Conservation (phyloP, 1,284 basidiomycete genomes). For the Tilletia walkeri region DNA sequence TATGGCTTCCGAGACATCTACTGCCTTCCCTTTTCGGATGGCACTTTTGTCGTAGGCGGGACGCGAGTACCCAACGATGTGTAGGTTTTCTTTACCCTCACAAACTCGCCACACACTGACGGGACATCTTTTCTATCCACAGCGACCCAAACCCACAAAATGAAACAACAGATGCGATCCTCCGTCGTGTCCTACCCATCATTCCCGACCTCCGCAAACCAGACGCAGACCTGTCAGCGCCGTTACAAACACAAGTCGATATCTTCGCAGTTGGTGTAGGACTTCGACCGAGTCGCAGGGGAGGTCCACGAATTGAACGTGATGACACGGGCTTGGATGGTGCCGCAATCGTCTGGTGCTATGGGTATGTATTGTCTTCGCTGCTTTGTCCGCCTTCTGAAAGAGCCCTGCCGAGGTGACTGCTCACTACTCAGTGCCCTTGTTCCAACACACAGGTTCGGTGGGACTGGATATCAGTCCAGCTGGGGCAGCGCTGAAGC, state of each 20-base stretch:
- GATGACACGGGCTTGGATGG: not conserved
- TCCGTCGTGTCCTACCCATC: not conserved
- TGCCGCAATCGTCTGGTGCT: constrained; percentile 9
- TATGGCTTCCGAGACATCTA: constrained; percentile 35
- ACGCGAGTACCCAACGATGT: constrained; percentile 38
- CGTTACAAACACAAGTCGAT: constrained; percentile 12
- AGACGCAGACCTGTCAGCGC: not conserved
- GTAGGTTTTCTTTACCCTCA: not conserved
- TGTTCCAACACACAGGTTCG: constrained; percentile 1
- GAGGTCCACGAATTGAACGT: constrained; percentile 19
- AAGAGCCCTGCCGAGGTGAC: not conserved
- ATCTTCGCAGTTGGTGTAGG: constrained; percentile 21
- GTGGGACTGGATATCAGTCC: constrained; percentile 17
- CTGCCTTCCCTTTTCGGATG: constrained; percentile 44
- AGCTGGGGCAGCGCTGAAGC: constrained; percentile 14
- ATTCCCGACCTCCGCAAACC: constrained; percentile 14
- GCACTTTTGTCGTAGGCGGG: constrained; percentile 42
- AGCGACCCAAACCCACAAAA: constrained; percentile 6
- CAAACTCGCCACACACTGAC: not conserved
- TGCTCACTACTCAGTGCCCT: no score
- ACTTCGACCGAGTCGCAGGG: constrained; percentile 17
- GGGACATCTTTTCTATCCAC: not conserved
- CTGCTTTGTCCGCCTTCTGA: not conserved
- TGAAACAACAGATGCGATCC: constrained; percentile 1
- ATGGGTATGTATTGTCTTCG: not conserved